A percentile compares a stretch with the other conserved stretches of the same genome.
Conservation (phyloP, 495 filamentous ascomycete species). For the Bacidia gigantensis region DNA sequence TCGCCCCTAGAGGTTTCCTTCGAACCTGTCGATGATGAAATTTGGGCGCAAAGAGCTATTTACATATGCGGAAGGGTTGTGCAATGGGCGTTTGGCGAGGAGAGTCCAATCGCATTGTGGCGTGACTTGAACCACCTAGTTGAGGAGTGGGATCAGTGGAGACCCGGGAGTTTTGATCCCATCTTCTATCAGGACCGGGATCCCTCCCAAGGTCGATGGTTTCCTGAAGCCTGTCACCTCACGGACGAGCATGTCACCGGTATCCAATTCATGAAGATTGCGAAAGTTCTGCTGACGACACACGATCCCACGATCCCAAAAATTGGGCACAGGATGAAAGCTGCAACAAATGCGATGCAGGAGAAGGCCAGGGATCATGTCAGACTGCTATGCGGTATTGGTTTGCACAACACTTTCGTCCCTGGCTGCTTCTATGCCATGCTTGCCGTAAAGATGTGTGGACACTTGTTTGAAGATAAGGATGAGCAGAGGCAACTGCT, state of each 20-base stretch:
- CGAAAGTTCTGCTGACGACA: slow-evolving; percentile 6
- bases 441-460: slow-evolving; percentile 7
- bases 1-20: neutral
- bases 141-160: neutral
- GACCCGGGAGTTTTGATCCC: slow-evolving; percentile 5
- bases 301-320: slow-evolving; percentile 8
- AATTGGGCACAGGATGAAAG: slow-evolving; percentile 6
- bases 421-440: slow-evolving; percentile 3
- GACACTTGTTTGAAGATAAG: neutral
- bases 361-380: slow-evolving; percentile 3
- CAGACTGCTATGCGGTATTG: slow-evolving; percentile 8
- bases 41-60: slow-evolving; percentile 6
- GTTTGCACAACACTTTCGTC: neutral
- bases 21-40: neutral
- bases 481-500: slow-evolving; percentile 4
- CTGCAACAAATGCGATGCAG: slow-evolving; percentile 2
- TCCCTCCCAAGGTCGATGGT: slow-evolving; percentile 3
- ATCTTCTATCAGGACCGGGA: neutral
- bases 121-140: slow-evolving; percentile 1
- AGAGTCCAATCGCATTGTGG: neutral
- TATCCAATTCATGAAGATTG: slow-evolving; percentile 4
- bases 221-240: slow-evolving; percentile 2
- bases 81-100: slow-evolving; percentile 9
- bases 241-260: slow-evolving; percentile 8
- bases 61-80: slow-evolving; percentile 7